Conservation (phyloP, 768 basidiomycete genomes). For the Trametes sanguinea region DNA sequence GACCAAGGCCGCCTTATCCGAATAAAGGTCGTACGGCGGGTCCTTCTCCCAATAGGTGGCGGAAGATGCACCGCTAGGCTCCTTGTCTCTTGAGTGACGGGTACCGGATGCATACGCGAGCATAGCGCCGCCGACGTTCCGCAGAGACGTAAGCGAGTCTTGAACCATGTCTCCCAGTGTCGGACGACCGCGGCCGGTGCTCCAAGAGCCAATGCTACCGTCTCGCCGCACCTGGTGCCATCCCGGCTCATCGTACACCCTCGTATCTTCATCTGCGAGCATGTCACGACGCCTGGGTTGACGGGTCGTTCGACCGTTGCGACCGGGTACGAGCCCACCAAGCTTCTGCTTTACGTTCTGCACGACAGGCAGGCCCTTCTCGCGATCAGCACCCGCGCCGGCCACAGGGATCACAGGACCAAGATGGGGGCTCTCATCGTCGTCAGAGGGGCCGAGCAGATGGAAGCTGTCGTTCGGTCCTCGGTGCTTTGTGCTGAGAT, state of each 20-base stretch:
- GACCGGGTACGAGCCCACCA: conserved; percentile 39
- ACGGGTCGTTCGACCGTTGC: conserved; percentile 13
- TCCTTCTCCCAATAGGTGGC: conserved; percentile 43
- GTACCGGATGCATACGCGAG: conserved; percentile 31
- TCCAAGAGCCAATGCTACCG: conserved; percentile 30
- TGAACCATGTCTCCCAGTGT: conserved; percentile 31
- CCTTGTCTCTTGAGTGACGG: conserved; percentile 24
- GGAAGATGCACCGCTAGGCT: conserved; percentile 45
- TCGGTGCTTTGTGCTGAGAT: conserved; percentile 43
- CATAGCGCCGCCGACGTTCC: conserved; percentile 32
- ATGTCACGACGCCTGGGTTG: conserved; percentile 58
- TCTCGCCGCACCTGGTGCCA: conserved; percentile 29
- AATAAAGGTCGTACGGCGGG: conserved; percentile 45
- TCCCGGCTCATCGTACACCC: conserved; percentile 43
- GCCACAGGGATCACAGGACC: conserved; percentile 30
- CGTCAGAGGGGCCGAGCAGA: conserved; percentile 34
- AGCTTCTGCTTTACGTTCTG: conserved; percentile 30
- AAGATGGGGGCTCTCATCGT: conserved; percentile 35
- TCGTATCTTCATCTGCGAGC: conserved; percentile 74
- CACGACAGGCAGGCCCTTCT: conserved; percentile 28
- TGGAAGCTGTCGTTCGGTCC: conserved; percentile 30
- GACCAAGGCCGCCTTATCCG: conserved; percentile 45
- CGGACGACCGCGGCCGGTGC: conserved; percentile 23
- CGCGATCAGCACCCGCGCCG: conserved; percentile 19
- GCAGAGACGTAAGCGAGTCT: conserved; percentile 31